Evolutionary conservation across 495 filamentous ascomycete species (phyloP).

Genomic region (Terfezia boudieri): DNA sequence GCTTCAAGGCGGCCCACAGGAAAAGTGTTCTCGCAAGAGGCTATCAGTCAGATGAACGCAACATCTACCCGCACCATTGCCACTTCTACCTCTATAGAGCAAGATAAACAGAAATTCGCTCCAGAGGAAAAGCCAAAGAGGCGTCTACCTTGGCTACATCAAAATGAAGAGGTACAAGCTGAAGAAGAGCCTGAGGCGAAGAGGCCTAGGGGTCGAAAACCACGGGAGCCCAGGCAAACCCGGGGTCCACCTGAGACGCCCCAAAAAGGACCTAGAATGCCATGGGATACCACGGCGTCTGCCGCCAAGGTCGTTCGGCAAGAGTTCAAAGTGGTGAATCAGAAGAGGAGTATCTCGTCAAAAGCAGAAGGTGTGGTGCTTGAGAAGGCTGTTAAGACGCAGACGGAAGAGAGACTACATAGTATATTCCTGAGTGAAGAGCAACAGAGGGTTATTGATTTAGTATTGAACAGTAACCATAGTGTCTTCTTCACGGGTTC

Average conservation of each 20-base stretch:
- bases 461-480: conserved; percentile 51
- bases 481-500: conserved; percentile 98
- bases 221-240: conserved; percentile 13
- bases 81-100: no score
- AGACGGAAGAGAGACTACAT: conserved; percentile 19
- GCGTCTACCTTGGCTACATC: conserved; percentile 22
- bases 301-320: conserved; percentile 62
- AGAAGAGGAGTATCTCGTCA: conserved; percentile 23
- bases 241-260: conserved; percentile 8
- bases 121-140: background rate
- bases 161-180: conserved; percentile 16
- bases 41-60: conserved; percentile 26
- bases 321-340: conserved; percentile 29
- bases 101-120: background rate
- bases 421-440: conserved; percentile 47
- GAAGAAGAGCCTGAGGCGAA: conserved; percentile 10
- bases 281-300: conserved; percentile 67
- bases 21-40: background rate
- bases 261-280: conserved; percentile 21
- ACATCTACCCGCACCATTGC: conserved; percentile 25
- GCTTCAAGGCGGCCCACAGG: background rate
- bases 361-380: background rate
- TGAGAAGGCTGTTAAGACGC: conserved; percentile 21
- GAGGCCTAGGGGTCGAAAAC: conserved; percentile 21
- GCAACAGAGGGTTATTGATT: conserved; percentile 56